Evolutionary conservation across 257 asterid species (phyloP).

Genomic region (Solanum chilense): DNA sequence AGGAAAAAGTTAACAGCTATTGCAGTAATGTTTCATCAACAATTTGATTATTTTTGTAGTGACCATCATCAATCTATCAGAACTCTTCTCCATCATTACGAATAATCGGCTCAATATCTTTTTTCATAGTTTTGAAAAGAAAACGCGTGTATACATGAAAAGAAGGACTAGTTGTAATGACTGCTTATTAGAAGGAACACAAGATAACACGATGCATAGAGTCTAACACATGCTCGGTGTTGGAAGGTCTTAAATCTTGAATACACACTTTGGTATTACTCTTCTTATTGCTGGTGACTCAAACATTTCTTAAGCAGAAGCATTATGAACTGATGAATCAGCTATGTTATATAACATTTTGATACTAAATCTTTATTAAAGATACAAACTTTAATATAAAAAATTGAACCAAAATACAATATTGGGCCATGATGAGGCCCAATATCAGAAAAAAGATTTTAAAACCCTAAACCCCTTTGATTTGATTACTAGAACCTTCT

Average conservation of each 20-base stretch:
- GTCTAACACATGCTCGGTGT: too few species aligned
- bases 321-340: not conserved
- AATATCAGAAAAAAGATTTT: not conserved
- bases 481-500: constrained; percentile 27
- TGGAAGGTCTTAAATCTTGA: not conserved
- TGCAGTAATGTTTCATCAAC: not conserved
- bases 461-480: constrained; percentile 25
- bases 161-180: too few species aligned
- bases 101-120: not conserved
- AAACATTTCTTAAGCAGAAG: too few species aligned
- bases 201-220: too few species aligned
- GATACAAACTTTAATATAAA: not conserved
- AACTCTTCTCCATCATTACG: not conserved
- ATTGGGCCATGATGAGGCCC: not conserved
- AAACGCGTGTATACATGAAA: not conserved
- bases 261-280: not conserved
- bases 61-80: not conserved
- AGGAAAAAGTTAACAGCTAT: not conserved
- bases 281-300: not conserved
- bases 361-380: not conserved
- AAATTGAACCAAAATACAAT: too few species aligned
- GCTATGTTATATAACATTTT: not conserved
- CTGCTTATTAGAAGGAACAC: too few species aligned
- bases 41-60: not conserved
- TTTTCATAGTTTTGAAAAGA: not conserved